Conservation (phyloP, 257 asterid species). For the Solanum bukasovii region DNA sequence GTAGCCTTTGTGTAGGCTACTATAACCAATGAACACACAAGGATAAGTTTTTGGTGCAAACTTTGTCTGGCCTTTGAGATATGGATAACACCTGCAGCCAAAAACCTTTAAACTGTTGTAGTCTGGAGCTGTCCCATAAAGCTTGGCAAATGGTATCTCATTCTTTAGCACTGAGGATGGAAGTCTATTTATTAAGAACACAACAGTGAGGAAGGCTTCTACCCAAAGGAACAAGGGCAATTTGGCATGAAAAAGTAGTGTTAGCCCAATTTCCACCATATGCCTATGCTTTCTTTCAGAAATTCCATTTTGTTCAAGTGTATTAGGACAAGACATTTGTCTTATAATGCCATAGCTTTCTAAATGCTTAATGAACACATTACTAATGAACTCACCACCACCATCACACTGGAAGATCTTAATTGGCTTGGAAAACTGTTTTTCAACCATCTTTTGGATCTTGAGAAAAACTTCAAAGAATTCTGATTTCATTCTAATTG, state of each 20-base stretch:
- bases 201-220: not conserved
- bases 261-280: not conserved
- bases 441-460: not conserved
- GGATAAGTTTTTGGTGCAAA: not conserved
- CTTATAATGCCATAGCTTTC: not conserved
- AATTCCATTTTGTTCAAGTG: not conserved
- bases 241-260: not conserved
- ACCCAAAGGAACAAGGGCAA: not conserved
- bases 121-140: not conserved
- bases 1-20: not conserved
- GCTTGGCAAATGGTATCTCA: not conserved
- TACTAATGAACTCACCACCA: too few relatives aligned
- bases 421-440: not conserved
- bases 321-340: not conserved
- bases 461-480: not conserved
- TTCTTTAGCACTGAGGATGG: not conserved
- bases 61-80: not conserved
- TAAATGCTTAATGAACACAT: not conserved
- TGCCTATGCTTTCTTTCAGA: not conserved
- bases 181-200: not conserved
- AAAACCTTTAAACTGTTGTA: not conserved
- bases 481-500: not conserved
- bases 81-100: not conserved
- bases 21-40: not conserved
- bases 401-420: not conserved